phyloP scores from a whole-genome alignment of 2,329 filamentous ascomycete genomes.

The Colletotrichum lupini region DNA sequence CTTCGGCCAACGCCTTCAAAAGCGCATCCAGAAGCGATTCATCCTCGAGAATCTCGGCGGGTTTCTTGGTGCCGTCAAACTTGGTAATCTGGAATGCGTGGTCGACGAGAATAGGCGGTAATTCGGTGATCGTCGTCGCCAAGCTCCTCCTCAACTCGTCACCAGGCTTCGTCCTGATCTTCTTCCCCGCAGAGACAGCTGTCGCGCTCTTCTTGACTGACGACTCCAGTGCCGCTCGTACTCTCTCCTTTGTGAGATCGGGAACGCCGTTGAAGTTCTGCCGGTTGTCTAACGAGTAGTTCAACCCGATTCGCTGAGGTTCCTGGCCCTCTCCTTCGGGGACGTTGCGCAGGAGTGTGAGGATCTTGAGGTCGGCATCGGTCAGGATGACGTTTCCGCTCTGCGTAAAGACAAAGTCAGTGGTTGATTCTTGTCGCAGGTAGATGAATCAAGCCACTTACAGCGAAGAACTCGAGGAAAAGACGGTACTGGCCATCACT shows the following conservation, averaged over 20 bases:
- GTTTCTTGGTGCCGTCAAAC: conserved; percentile 76
- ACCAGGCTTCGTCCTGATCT: conserved; percentile 77
- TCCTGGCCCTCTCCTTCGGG: conserved; percentile 86
- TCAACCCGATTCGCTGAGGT: conserved; percentile 79
- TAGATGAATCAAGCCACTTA: conserved; percentile 37
- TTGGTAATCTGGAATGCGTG: conserved; percentile 79
- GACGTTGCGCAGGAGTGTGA: conserved; percentile 84
- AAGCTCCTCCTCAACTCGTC: conserved; percentile 84
- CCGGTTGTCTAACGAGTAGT: conserved; percentile 83
- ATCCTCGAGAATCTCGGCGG: conserved; percentile 76
- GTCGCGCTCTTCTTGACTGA: conserved; percentile 69
- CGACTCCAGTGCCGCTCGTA: conserved; percentile 75
- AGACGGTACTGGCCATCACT: conserved; percentile 90
- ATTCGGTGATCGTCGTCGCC: conserved; percentile 86
- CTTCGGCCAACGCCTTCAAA: conserved; percentile 75
- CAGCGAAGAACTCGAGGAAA: conserved; percentile 94
- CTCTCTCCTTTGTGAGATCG: conserved; percentile 76
- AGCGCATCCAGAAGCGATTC: conserved; percentile 74
- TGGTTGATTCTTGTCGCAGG: neutral
- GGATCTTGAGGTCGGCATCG: conserved; percentile 83
- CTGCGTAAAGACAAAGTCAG: conserved; percentile 37
- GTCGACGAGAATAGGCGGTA: conserved; percentile 88
- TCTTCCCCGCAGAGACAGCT: conserved; percentile 66
- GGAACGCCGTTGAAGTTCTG: conserved; percentile 87
- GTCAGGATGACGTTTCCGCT: conserved; percentile 95